phyloP scores from a whole-genome alignment of 2,329 filamentous ascomycete genomes.

The Hypoxylon sp. region DNA sequence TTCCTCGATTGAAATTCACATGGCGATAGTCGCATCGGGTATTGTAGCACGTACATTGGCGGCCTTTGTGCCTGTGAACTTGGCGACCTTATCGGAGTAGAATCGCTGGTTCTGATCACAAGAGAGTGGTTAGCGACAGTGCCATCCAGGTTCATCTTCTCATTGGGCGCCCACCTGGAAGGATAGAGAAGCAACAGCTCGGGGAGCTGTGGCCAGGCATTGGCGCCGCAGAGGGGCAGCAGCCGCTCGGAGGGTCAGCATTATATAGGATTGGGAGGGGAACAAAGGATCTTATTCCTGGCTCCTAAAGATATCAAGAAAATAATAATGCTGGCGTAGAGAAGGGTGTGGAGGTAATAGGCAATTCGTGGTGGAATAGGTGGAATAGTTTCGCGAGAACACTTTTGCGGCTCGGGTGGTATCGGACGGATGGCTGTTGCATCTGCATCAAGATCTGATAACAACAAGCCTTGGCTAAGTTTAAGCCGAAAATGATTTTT shows the following conservation, averaged over 20 bases:
- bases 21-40: conserved; percentile 29
- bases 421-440: conserved; percentile 40
- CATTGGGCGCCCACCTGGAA: conserved; percentile 62
- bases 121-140: conserved; percentile 40
- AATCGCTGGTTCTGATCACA: conserved; percentile 60
- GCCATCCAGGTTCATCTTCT: conserved; percentile 1
- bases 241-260: conserved; percentile 85
- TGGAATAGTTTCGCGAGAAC: conserved; percentile 35
- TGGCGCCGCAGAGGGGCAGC: conserved; percentile 79
- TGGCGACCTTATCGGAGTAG: conserved; percentile 78
- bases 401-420: conserved; percentile 42
- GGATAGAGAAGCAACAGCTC: conserved; percentile 58
- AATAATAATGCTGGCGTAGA: conserved; percentile 28
- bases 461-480: conserved; percentile 17
- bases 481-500: conserved; percentile 29
- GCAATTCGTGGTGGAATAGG: too few species aligned
- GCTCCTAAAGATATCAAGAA: conserved; percentile 20
- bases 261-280: conserved; percentile 58
- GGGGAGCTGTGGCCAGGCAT: conserved; percentile 75
- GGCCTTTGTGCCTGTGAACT: conserved; percentile 92
- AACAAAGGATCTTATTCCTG: conserved; percentile 6
- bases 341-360: too few species aligned
- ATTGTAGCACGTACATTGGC: conserved; percentile 72
- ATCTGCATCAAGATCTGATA: conserved; percentile 43
- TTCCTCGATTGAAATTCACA: conserved; percentile 42